A percentile compares a stretch with the other conserved stretches of the same genome.
These are phyloP conservation scores for Beauveria medogensis DNA, from an alignment of 2,329 filamentous ascomycete species.

Conservation along the genomic window DNA sequence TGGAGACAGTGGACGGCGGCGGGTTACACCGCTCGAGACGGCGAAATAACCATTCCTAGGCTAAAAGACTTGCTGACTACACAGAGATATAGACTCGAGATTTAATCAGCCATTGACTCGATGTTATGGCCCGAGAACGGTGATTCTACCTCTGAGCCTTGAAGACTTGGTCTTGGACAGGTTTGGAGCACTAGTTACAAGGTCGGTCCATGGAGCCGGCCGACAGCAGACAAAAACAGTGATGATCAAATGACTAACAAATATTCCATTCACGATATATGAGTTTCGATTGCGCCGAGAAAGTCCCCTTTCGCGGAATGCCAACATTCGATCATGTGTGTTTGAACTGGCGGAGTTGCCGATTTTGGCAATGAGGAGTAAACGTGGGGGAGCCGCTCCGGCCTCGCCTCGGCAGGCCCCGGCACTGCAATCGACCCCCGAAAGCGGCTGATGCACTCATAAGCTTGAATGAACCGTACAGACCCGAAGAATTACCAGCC, in stretches of 20 bases:
- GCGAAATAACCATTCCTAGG: background rate
- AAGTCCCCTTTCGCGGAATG: background rate
- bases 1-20: background rate
- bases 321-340: background rate
- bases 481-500: too few relatives aligned
- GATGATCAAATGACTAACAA: background rate
- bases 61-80: too few relatives aligned
- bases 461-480: too few relatives aligned
- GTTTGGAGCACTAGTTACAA: background rate
- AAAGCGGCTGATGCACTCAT: too few relatives aligned
- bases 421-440: too few relatives aligned
- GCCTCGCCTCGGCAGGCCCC: background rate
- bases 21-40: background rate
- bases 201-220: background rate
- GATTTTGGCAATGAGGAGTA: background rate
- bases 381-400: background rate
- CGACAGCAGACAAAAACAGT: background rate
- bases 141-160: background rate
- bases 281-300: too few relatives aligned
- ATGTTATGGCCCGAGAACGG: too few relatives aligned
- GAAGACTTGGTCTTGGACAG: background rate
- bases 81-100: too few relatives aligned
- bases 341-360: background rate
- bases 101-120: too few relatives aligned
- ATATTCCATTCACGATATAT: background rate